These are phyloP conservation scores for Ascochyta koolunga DNA, from an alignment of 2,329 filamentous ascomycete genomes.

Conservation along the genomic window DNA sequence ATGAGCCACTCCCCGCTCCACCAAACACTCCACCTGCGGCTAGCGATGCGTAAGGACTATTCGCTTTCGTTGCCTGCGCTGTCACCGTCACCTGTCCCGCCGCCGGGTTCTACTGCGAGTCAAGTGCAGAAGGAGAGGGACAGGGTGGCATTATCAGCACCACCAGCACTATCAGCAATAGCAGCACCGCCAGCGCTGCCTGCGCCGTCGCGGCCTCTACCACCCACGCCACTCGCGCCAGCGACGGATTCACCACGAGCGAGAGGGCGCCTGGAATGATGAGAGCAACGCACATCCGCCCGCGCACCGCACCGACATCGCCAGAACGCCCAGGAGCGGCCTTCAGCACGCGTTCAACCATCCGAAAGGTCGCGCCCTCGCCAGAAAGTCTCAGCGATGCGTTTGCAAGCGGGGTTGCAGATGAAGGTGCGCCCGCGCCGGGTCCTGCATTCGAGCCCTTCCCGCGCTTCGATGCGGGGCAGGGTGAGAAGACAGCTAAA, in stretches of 20 bases:
- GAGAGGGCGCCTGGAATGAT: no score
- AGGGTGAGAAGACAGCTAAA: not conserved
- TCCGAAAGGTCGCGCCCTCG: conserved; percentile 38
- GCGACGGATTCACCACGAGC: not conserved
- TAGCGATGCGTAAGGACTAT: conserved; percentile 10
- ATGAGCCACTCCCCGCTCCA: conserved; percentile 16
- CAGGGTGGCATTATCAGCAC: no score
- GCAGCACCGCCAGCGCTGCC: not conserved
- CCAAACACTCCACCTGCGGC: conserved; percentile 9
- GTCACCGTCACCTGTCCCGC: conserved; percentile 1
- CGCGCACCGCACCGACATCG: conserved; percentile 16
- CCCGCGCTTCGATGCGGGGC: not conserved
- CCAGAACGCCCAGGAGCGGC: conserved; percentile 27
- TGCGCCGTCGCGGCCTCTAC: not conserved
- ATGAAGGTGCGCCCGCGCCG: not conserved
- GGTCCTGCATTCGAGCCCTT: conserved; percentile 7
- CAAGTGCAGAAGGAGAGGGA: not conserved
- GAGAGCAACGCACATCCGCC: conserved; percentile 24
- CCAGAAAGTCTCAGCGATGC: conserved; percentile 24
- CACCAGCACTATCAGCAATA: not conserved
- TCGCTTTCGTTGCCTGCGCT: conserved; percentile 8
- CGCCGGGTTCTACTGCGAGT: no score
- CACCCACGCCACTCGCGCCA: conserved; percentile 3
- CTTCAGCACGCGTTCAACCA: conserved; percentile 31
- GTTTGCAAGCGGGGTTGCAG: conserved; percentile 6